Evolutionary conservation across 225 moss, liverwort and hornwort species (phyloP).

Genomic region (Thuidium tamariscinum): DNA sequence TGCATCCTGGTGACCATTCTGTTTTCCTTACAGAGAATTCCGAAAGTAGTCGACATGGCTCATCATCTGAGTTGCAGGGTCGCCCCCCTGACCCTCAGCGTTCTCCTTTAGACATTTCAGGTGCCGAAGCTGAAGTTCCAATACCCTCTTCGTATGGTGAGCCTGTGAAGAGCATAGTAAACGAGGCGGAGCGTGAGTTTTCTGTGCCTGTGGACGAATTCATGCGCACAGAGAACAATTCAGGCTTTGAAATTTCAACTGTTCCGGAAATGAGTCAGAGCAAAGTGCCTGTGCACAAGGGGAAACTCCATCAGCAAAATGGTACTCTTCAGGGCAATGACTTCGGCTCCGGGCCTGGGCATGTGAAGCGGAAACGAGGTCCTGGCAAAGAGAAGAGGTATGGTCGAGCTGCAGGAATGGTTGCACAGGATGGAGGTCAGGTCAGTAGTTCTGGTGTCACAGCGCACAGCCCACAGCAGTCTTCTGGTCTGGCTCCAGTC

Average conservation of each 20-base stretch:
- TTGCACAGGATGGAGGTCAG: constrained; percentile 7
- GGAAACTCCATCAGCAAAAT: not conserved
- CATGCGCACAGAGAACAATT: not conserved
- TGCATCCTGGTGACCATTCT: not conserved
- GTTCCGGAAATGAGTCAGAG: not conserved
- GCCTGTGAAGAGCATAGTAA: not conserved
- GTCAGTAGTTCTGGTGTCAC: constrained; percentile 3
- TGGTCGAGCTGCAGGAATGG: not conserved
- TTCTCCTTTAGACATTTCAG: not conserved
- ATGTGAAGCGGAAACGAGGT: constrained; percentile 1
- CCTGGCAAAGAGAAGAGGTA: constrained; percentile 2
- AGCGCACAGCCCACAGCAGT: constrained; percentile 18
- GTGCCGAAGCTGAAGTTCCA: not conserved
- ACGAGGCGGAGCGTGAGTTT: not conserved
- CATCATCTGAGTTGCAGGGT: not conserved
- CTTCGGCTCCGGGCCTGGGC: not conserved
- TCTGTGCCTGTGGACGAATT: not conserved
- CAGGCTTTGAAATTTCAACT: not conserved
- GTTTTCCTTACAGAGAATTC: not conserved
- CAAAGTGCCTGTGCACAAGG: not conserved
- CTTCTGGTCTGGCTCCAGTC: constrained; percentile 9
- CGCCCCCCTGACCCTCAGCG: constrained; percentile 1
- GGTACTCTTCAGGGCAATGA: not conserved
- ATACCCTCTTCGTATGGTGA: not conserved
- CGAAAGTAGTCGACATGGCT: not conserved